These are phyloP conservation scores for Pestalotiopsis sp. DNA, from an alignment of 2,329 filamentous ascomycete species.

Conservation along the genomic window DNA sequence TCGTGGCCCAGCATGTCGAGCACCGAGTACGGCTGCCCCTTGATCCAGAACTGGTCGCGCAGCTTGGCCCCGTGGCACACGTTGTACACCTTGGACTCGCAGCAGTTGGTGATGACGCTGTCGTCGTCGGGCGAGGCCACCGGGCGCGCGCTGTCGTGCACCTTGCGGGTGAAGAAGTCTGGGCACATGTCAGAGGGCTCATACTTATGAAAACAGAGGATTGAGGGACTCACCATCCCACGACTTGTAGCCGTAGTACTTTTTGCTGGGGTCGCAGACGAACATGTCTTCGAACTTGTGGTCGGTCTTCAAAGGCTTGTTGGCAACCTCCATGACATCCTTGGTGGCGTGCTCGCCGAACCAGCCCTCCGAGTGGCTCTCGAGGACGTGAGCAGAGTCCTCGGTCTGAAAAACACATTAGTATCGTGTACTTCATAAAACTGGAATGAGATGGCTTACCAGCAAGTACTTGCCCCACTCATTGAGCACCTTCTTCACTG, in stretches of 20 bases:
- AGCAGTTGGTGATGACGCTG: conserved; percentile 56
- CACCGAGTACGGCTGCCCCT: conserved; percentile 60
- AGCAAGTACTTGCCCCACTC: conserved; percentile 58
- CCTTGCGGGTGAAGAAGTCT: conserved; percentile 60
- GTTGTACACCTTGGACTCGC: conserved; percentile 55
- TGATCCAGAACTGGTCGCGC: conserved; percentile 61
- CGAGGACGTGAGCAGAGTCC: conserved; percentile 55
- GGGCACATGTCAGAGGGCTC: background rate
- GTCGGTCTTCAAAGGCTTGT: conserved; percentile 42
- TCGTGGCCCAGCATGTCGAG: conserved; percentile 56
- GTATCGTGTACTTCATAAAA: background rate
- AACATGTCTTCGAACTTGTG: conserved; percentile 63
- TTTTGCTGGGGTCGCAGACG: conserved; percentile 56
- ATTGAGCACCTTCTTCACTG: conserved; percentile 58
- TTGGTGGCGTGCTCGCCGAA: conserved; percentile 51
- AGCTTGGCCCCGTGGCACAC: conserved; percentile 40
- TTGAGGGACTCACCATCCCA: conserved; percentile 52
- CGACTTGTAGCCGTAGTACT: conserved; percentile 58
- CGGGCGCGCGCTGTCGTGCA: conserved; percentile 49
- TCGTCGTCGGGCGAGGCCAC: conserved; percentile 49
- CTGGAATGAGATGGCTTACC: conserved; percentile 31
- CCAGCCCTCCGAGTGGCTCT: conserved; percentile 50
- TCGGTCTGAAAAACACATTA: conserved; percentile 38
- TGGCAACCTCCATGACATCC: conserved; percentile 56
- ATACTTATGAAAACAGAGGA: background rate